Conservation (phyloP, 495 filamentous ascomycete genomes). For the Penicillium ochrochloron region DNA sequence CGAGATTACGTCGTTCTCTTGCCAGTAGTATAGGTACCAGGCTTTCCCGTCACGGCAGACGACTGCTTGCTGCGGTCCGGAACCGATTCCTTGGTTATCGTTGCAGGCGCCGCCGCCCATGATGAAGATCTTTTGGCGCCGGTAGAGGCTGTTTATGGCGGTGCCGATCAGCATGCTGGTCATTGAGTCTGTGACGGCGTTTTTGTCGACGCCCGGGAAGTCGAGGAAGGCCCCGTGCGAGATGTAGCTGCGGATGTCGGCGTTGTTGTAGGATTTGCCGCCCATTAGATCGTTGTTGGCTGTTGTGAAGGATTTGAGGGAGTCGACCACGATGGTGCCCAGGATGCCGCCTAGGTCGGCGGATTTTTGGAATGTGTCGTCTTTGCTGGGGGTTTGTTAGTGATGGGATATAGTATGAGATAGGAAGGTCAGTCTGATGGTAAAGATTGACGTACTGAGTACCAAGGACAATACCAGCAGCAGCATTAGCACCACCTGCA, state of each 20-base stretch:
- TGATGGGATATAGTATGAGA: neutral
- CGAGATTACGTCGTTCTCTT: conserved; percentile 27
- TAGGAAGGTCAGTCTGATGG: neutral
- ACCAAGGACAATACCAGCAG: conserved; percentile 7
- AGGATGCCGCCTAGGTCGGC: conserved; percentile 33
- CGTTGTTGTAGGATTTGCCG: conserved; percentile 27
- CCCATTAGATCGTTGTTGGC: conserved; percentile 35
- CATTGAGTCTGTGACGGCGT: conserved; percentile 26
- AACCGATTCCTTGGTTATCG: conserved; percentile 33
- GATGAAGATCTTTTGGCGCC: conserved; percentile 33
- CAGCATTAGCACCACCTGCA: conserved; percentile 12
- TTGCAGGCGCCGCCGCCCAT: conserved; percentile 36
- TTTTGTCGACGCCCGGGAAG: conserved; percentile 31
- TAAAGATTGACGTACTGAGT: conserved; percentile 13
- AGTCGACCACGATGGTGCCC: conserved; percentile 24
- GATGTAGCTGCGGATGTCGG: conserved; percentile 33
- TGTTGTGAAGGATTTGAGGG: conserved; percentile 27
- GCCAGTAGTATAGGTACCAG: conserved; percentile 39
- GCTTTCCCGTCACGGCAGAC: conserved; percentile 32
- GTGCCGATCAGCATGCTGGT: conserved; percentile 28
- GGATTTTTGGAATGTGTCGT: conserved; percentile 32
- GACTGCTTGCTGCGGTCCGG: conserved; percentile 22
- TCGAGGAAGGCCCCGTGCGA: conserved; percentile 28
- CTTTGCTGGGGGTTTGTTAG: conserved; percentile 14
- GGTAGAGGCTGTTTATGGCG: conserved; percentile 31